Conservation (phyloP, 306 rosid species). For the Prosopis cineraria region DNA sequence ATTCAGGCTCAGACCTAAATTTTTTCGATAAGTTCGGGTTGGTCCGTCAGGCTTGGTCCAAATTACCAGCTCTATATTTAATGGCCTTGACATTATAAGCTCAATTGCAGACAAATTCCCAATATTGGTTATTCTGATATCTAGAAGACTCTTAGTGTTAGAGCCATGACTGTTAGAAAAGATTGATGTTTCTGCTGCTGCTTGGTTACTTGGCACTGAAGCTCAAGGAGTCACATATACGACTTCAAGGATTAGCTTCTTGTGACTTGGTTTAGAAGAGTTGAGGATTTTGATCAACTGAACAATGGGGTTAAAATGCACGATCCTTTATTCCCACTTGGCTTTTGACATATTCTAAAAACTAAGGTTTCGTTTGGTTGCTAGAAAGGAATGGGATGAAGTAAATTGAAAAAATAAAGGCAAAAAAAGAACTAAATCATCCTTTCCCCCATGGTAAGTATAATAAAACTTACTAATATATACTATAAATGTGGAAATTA, state of each 20-base stretch:
- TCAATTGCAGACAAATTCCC: slow-evolving; percentile 69
- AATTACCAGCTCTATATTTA: slow-evolving; percentile 39
- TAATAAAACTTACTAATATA: no score
- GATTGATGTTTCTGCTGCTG: slow-evolving; percentile 70
- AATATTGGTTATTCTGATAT: slow-evolving; percentile 72
- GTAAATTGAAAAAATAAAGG: no score
- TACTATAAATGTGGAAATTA: no score
- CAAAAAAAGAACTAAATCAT: no score
- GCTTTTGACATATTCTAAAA: slow-evolving; percentile 46
- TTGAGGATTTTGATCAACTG: slow-evolving; percentile 56
- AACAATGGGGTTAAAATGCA: slow-evolving; percentile 31
- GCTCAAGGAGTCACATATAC: slow-evolving; percentile 76
- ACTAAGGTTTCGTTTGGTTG: no score
- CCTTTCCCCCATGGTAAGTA: no score
- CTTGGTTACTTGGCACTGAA: slow-evolving; percentile 95
- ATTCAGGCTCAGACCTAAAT: no score
- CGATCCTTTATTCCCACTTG: slow-evolving; percentile 79
- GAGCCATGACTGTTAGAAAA: slow-evolving; percentile 68
- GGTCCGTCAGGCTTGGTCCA: no score
- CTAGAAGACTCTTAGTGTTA: slow-evolving; percentile 78
- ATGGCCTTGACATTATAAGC: slow-evolving; percentile 59
- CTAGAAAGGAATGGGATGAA: no score
- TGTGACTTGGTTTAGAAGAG: slow-evolving; percentile 72
- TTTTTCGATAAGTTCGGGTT: no score
- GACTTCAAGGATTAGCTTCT: slow-evolving; percentile 77